Base-by-base conservation (phyloP, 306 rosid genomes). In the Vigna radiata region DNA sequence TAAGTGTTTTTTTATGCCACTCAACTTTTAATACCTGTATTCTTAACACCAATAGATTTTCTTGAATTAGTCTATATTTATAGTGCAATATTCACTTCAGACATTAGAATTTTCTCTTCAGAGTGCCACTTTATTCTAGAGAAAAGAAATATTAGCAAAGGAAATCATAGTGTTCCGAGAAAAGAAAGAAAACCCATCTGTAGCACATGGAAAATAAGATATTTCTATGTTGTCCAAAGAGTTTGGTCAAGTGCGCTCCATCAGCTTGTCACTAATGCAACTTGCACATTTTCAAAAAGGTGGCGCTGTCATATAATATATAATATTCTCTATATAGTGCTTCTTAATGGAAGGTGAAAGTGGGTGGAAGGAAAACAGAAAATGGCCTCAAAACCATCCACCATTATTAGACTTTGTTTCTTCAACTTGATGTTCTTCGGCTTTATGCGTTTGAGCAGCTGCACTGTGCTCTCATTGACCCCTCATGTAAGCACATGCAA, bases 171-270 rank as follows among this genome's bases (percentile, higher is more conserved):
- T 61, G 62, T 70, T 62, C 55, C 14, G 54, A 69, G 23, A 17
- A 68, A 76, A 70, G 70, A 55, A 62, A 65, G 52, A 53, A 48
- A 77, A 72, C 25, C 10, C 74, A 77, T 72, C 67, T 47, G 69
- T 14, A 31, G 52, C 72, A 75, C 59, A 81, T 81, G 58, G 21
- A 68, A 75, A 66, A 73, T 29, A 41, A 83, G 48, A 36, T 6
- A 78, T 68, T 25, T 25, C 48, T 61, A 37, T 2, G 16, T 25
- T 4, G 79, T 81, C 76, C 54, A 77, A 43, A 55, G 71, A 1
- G 85, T 83, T 87, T 72, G 91, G 88, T 85, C 73, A 80, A 89
- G 92, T 86, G 97, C 90, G 82, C 44, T 80, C 81, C 88, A 88
- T 79, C 87, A 74, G 31, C 71, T 59, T 49, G 6, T 61, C 80